These are phyloP conservation scores for Fragilaria radians DNA, from an alignment of 108 stramenopile genomes.

Conservation along the genomic window DNA sequence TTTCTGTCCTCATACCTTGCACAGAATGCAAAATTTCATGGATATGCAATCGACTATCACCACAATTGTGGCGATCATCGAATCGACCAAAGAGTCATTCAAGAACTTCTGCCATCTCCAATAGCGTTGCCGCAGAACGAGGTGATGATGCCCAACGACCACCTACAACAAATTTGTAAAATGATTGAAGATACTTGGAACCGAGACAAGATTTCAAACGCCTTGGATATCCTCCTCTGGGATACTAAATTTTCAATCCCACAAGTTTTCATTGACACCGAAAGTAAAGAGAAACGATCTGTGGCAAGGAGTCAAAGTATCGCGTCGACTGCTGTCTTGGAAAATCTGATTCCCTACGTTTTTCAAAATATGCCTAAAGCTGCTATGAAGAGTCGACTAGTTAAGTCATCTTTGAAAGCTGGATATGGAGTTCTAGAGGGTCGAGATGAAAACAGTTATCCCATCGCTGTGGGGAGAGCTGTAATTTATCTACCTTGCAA, in stretches of 20 bases:
- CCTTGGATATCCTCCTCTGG: background rate
- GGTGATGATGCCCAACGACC: background rate
- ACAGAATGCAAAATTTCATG: background rate
- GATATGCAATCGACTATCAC: background rate
- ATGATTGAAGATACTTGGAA: background rate
- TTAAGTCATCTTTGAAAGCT: background rate
- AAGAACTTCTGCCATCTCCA: conserved; percentile 4
- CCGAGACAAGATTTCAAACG: background rate
- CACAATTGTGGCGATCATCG: conserved; percentile 1
- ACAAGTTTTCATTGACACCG: background rate
- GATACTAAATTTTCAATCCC: background rate
- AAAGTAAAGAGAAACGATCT: background rate
- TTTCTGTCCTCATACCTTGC: conserved; percentile 4
- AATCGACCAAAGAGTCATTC: background rate
- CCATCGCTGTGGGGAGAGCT: background rate
- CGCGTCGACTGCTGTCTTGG: background rate
- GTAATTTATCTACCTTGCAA: conserved; percentile 1
- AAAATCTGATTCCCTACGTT: background rate
- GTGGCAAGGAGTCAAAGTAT: background rate
- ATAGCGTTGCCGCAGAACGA: background rate
- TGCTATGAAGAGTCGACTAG: background rate
- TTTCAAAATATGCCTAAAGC: background rate
- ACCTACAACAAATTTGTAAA: background rate
- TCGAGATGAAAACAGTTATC: background rate
- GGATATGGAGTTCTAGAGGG: background rate